phyloP scores from a whole-genome alignment of 2,329 filamentous ascomycete species.

The Raffaelea ambrosiae region DNA sequence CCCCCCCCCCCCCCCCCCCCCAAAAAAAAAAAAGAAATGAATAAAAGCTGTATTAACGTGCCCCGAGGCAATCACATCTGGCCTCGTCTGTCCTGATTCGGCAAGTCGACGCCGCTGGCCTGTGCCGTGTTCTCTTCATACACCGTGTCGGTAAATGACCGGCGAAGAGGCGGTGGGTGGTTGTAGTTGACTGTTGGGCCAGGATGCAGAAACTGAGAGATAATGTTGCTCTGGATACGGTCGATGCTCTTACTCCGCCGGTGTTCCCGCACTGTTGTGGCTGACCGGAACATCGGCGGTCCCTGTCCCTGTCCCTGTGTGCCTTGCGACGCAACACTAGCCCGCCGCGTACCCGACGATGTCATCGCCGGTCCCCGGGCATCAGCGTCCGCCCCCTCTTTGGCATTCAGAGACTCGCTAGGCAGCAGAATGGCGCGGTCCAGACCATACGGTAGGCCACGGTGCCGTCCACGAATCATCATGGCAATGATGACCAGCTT shows the following conservation, averaged over 20 bases:
- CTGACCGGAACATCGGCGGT: conserved; percentile 18
- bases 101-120: conserved; percentile 6
- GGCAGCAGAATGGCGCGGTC: conserved; percentile 53
- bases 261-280: conserved; percentile 20
- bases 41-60: too few species aligned
- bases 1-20: too few species aligned
- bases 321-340: conserved; percentile 25
- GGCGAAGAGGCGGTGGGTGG: not conserved
- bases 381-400: conserved; percentile 32
- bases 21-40: not conserved
- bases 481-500: conserved; percentile 62
- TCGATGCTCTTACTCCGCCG: conserved; percentile 28
- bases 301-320: conserved; percentile 13
- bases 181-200: conserved; percentile 25
- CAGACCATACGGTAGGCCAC: conserved; percentile 59
- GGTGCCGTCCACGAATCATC: conserved; percentile 61
- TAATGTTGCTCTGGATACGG: conserved; percentile 32
- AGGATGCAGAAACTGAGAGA: conserved; percentile 39
- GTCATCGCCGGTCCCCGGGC: conserved; percentile 12
- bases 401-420: conserved; percentile 45
- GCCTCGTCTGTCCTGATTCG: not conserved
- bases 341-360: conserved; percentile 24
- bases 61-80: not conserved
- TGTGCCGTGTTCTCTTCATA: conserved; percentile 5
- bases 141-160: conserved; percentile 7